Percentiles rank a stretch among this genome's conserved stretches.
Conservation (phyloP, 2,329 filamentous ascomycete species). For the Sclerotinia sclerotiorum region DNA sequence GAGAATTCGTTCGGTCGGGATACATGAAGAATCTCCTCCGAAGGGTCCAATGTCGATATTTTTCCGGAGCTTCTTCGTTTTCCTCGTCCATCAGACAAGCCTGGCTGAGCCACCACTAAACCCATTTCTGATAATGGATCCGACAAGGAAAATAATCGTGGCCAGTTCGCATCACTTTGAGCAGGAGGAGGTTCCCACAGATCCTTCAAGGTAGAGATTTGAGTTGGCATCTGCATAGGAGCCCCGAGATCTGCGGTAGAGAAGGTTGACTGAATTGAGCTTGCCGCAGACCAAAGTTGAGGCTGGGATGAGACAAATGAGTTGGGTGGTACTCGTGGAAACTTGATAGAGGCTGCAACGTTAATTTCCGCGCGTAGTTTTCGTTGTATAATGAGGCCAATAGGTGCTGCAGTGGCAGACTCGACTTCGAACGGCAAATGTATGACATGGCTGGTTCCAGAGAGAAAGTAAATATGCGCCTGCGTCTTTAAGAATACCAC, state of each 20-base stretch:
- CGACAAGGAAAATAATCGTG: slow-evolving; percentile 77
- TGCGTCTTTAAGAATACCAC: slow-evolving; percentile 92
- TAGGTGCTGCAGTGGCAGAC: slow-evolving; percentile 76
- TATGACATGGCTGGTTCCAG: slow-evolving; percentile 82
- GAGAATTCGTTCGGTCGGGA: slow-evolving; percentile 62
- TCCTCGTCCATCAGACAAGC: slow-evolving; percentile 42
- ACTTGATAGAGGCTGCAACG: slow-evolving; percentile 54
- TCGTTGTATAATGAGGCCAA: slow-evolving; percentile 82
- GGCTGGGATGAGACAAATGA: slow-evolving; percentile 76
- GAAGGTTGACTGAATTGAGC: slow-evolving; percentile 53
- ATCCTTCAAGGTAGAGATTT: slow-evolving; percentile 56
- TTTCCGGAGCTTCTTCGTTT: slow-evolving; percentile 47
- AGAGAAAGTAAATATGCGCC: slow-evolving; percentile 88
- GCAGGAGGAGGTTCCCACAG: slow-evolving; percentile 57
- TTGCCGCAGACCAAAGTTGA: slow-evolving; percentile 51
- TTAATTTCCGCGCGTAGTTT: slow-evolving; percentile 59
- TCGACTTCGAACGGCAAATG: slow-evolving; percentile 96
- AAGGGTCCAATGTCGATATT: slow-evolving; percentile 63
- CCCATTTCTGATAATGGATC: slow-evolving; percentile 86
- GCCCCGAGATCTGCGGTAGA: slow-evolving; percentile 57
- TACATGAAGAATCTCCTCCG: slow-evolving; percentile 82
- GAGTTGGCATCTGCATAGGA: slow-evolving; percentile 54
- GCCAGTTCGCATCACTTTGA: slow-evolving; percentile 60
- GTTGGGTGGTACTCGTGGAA: slow-evolving; percentile 69
- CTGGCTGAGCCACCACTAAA: slow-evolving; percentile 66